A percentile compares a stretch with the other conserved stretches of the same genome.
Conservation (phyloP, 805 yeast species). For the Kuraishia floccosa region DNA sequence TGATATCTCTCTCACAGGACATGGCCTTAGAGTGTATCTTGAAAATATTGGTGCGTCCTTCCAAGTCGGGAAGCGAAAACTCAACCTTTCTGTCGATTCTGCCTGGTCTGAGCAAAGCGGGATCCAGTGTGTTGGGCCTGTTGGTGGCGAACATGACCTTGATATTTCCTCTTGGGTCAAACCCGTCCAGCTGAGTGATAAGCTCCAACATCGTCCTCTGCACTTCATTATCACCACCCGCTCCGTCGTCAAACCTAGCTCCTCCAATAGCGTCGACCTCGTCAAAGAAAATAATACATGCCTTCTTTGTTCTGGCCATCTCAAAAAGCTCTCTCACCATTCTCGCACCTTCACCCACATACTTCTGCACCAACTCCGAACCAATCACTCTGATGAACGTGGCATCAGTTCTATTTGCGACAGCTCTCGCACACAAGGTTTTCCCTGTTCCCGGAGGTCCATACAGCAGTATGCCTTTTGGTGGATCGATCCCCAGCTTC, state of each 20-base stretch:
- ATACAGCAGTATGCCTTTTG: conserved; percentile 90
- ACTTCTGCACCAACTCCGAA: conserved; percentile 94
- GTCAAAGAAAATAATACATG: conserved; percentile 95
- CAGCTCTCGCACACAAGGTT: conserved; percentile 97
- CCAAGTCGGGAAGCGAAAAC: conserved; percentile 90
- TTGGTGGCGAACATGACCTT: conserved; percentile 99
- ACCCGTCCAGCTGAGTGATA: conserved; percentile 96
- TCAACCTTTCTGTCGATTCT: conserved; percentile 98
- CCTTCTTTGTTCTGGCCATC: conserved; percentile 98
- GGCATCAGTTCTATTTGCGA: conserved; percentile 98
- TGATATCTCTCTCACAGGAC: conserved; percentile 94
- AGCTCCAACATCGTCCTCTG: conserved; percentile 98
- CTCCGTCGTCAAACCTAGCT: conserved; percentile 99
- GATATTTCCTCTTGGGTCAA: conserved; percentile 97
- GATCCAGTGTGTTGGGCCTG: conserved; percentile 96
- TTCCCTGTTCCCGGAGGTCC: conserved; percentile 99
- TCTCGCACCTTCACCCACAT: conserved; percentile 99
- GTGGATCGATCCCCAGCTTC: conserved; percentile 96
- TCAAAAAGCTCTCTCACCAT: conserved; percentile 98
- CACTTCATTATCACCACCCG: conserved; percentile 98
- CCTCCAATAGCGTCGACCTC: conserved; percentile 99
- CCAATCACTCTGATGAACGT: conserved; percentile 98
- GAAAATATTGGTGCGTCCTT: conserved; percentile 96
- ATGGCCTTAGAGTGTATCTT: conserved; percentile 94
- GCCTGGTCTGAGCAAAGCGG: conserved; percentile 96